Evolutionary conservation across 164 flowering plant genomes (phyloP).

Genomic region (Aristolochia fimbriata): DNA sequence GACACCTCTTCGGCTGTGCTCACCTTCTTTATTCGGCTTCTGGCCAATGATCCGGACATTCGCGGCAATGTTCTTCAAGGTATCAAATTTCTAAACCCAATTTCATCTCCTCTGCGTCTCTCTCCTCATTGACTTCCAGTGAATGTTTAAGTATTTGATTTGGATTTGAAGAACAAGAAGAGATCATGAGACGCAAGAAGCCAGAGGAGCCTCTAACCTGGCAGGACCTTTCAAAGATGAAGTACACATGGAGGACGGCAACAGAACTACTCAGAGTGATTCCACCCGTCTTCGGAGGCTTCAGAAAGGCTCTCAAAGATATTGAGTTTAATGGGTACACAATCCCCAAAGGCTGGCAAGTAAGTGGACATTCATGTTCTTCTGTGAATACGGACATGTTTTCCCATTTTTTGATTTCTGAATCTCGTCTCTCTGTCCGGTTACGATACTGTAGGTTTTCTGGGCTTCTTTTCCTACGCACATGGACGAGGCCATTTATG

Average conservation of each 20-base stretch:
- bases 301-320: slow-evolving; percentile 40
- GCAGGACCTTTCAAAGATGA: slow-evolving; percentile 67
- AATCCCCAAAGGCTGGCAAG: slow-evolving; percentile 74
- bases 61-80: slow-evolving; percentile 18
- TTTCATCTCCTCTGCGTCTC: not conserved
- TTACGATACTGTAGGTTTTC: slow-evolving; percentile 26
- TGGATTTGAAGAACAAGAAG: slow-evolving; percentile 26
- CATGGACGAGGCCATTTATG: slow-evolving; percentile 42
- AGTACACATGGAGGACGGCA: slow-evolving; percentile 70
- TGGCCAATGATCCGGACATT: slow-evolving; percentile 29
- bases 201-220: slow-evolving; percentile 44
- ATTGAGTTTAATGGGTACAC: slow-evolving; percentile 46
- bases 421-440: not conserved
- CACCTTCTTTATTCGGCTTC: slow-evolving; percentile 36
- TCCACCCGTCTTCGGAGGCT: slow-evolving; percentile 51
- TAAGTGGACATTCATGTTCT: slow-evolving; percentile 13
- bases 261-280: slow-evolving; percentile 34
- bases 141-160: not conserved
- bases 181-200: slow-evolving; percentile 19
- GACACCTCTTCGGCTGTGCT: slow-evolving; percentile 42
- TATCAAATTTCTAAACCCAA: too few species aligned
- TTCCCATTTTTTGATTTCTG: not conserved
- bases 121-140: not conserved
- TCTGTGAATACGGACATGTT: not conserved
- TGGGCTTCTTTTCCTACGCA: slow-evolving; percentile 49